These are phyloP conservation scores for Perkinsela sp. DNA, from an alignment of 208 protist genomes.

Conservation along the genomic window DNA sequence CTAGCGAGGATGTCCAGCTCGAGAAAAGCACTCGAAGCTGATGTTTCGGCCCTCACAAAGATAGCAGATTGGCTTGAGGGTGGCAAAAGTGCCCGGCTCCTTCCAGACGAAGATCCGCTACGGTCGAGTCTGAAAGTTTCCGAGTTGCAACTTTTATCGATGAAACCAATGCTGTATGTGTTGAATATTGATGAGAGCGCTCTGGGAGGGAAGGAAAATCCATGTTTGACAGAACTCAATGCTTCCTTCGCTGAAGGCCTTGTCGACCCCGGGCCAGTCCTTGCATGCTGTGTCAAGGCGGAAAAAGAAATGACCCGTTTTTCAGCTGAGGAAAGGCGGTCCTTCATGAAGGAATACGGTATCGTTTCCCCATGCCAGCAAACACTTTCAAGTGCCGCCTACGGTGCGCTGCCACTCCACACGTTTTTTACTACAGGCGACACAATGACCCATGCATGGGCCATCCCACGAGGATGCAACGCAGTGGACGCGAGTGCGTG, in stretches of 20 bases:
- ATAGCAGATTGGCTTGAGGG: background rate
- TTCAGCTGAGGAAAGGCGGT: background rate
- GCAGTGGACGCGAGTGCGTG: background rate
- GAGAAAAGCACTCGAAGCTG: background rate
- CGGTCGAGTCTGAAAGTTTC: background rate
- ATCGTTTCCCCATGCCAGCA: background rate
- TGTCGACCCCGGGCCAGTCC: background rate
- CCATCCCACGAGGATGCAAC: background rate
- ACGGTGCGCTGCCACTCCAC: background rate
- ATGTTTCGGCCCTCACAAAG: background rate
- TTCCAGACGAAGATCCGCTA: background rate
- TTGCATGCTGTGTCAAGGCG: background rate
- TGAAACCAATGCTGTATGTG: background rate
- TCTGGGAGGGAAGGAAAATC: background rate
- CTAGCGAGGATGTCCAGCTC: background rate
- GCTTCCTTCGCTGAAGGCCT: background rate
- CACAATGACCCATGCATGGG: background rate
- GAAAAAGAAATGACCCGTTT: background rate
- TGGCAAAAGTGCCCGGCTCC: background rate
- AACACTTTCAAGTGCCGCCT: background rate
- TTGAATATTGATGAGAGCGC: background rate
- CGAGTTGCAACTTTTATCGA: background rate
- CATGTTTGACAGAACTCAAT: background rate
- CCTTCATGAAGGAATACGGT: background rate
- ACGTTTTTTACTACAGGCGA: conserved; percentile 1